Conservation (phyloP, 2,329 filamentous ascomycete species). For the Cordyceps tenuipes region DNA sequence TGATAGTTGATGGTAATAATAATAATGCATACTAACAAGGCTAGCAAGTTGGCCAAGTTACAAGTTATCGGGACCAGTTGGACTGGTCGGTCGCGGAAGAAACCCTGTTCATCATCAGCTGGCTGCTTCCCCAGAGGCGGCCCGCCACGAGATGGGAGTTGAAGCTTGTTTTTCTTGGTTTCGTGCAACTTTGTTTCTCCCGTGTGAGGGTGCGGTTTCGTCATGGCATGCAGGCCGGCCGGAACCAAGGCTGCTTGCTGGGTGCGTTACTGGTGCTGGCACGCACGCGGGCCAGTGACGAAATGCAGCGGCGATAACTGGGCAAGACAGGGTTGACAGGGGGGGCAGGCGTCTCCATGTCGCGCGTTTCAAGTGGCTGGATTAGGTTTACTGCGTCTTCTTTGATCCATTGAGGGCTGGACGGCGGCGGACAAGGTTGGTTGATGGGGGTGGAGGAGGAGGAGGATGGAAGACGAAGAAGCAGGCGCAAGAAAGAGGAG, state of each 20-base stretch:
- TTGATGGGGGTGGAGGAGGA: no score
- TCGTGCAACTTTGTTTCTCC: background rate
- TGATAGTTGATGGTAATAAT: no score
- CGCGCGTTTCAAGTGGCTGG: slow-evolving; percentile 6
- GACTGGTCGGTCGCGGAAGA: no score
- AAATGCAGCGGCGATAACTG: background rate
- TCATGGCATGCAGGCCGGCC: background rate
- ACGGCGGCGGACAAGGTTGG: background rate
- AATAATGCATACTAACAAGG: background rate
- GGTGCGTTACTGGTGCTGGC: background rate
- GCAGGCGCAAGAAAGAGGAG: background rate
- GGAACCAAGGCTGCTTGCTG: background rate
- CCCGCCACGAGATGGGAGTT: background rate
- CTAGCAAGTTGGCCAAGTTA: background rate
- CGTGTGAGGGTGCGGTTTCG: background rate
- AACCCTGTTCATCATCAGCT: no score
- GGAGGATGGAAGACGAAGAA: background rate
- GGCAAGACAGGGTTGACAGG: background rate
- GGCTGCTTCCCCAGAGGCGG: no score
- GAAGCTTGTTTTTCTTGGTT: background rate
- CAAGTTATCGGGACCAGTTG: background rate
- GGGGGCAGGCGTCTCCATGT: slow-evolving; percentile 4
- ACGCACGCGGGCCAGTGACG: background rate
- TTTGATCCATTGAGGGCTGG: background rate
- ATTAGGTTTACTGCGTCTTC: slow-evolving; percentile 7